Base-by-base conservation (phyloP, 2,329 filamentous ascomycete species). In the Coniochaeta ligniaria region DNA sequence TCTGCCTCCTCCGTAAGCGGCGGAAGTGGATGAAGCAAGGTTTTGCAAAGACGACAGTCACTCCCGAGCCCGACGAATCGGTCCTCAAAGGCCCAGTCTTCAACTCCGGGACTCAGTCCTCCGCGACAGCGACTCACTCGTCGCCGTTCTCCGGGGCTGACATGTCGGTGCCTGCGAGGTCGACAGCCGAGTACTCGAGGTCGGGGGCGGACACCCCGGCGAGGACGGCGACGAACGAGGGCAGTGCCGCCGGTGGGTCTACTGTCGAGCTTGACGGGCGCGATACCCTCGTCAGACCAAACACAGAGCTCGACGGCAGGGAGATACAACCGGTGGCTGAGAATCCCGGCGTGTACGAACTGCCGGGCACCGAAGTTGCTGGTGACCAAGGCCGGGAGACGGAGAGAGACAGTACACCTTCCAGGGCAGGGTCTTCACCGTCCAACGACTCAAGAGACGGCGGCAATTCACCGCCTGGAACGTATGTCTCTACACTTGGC, bases 31-130 rank as follows among this genome's bases (percentile, higher is more conserved):
- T 68, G 14, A 60, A 59, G 4, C 20, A 28, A 22, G 63, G 62
- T 9, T 66, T 64, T 55, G 62, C 62, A 3, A 63, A 63, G 12
- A 62, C 62, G 9, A 62, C 62, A 8, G 60, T 61, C 17, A 59
- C 67, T 2, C 67, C 68, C 26, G 62, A 65, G 55, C 64, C 67
- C 0, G 69, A 71, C 28, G 64, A 65, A 31, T 62, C 66, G 2
- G 64, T 72, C 3, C 61, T 72, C 28, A 68, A 65, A 5, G 71
- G 70, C 1, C 71, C 70, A 1, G 65, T 72, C 5, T 68, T 72
- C 62, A 72, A 72, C 61, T 63, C 65, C 6, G 45, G 59, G 3
- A 62, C 63, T 0, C 63, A 57, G 17, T 65, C 65, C 14, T 64
- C 63, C 33, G 62, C 63, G 1, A 64, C 63, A 24, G 62, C 61